Percentiles rank a stretch among this genome's conserved stretches.
Evolutionary conservation across 129 eudicot species (phyloP).

Genomic region (Flaveria linearis): DNA sequence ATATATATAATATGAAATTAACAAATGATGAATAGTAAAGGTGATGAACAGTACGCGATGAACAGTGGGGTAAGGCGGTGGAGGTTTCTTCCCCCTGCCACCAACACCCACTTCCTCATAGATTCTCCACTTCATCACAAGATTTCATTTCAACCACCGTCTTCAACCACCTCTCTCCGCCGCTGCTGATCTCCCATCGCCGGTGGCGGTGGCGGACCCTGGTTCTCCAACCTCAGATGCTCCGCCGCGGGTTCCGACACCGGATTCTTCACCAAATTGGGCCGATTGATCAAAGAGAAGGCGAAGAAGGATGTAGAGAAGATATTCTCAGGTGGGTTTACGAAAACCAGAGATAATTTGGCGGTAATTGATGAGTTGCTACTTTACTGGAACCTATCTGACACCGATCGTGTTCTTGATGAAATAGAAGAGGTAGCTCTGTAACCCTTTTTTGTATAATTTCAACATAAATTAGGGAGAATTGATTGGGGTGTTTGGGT

Average conservation of each 20-base stretch:
- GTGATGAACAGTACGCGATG: too few relatives aligned
- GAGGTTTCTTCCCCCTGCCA: too few relatives aligned
- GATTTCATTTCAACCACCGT: slow-evolving; percentile 33
- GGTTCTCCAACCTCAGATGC: slow-evolving; percentile 55
- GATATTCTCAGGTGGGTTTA: slow-evolving; percentile 82
- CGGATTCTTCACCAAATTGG: slow-evolving; percentile 84
- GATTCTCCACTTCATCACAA: slow-evolving; percentile 27
- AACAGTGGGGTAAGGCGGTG: too few relatives aligned
- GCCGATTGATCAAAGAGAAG: slow-evolving; percentile 86
- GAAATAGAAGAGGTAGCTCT: slow-evolving; percentile 76
- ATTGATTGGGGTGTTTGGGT: not conserved
- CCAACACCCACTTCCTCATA: slow-evolving; percentile 43
- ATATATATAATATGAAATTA: too few relatives aligned
- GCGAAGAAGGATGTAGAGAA: slow-evolving; percentile 94
- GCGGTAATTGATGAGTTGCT: slow-evolving; percentile 88
- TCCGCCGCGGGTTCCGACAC: slow-evolving; percentile 63
- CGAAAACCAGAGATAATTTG: slow-evolving; percentile 87
- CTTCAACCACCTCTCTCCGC: slow-evolving; percentile 36
- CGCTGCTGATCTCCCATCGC: slow-evolving; percentile 20
- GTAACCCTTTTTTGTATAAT: not conserved
- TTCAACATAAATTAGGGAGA: not conserved
- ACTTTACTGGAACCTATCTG: slow-evolving; percentile 89
- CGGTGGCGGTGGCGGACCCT: not conserved
- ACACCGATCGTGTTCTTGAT: slow-evolving; percentile 91
- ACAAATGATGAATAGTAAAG: too few relatives aligned